Base-by-base conservation (phyloP, 805 yeast species). In the Kuraishia capsulata region DNA sequence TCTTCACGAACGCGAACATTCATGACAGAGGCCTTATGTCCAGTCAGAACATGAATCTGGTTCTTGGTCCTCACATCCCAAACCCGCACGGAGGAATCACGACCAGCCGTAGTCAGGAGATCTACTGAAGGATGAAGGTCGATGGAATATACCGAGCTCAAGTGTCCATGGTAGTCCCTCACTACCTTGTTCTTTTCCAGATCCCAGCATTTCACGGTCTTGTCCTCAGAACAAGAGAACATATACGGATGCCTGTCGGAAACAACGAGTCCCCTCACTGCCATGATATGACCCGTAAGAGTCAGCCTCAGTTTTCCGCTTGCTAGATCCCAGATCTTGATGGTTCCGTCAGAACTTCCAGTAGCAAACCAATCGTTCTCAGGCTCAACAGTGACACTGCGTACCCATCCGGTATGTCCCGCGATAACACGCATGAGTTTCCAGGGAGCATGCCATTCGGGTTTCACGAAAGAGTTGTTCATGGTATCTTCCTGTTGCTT, bases 141-240 rank as follows among this genome's bases (percentile, higher is more conserved):
- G 32, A 89, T 67, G 0, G 94, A 69, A 51, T 86, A 87, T 2
- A 92, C 85, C 3, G 95, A 94, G 23, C 95, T 85, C 20, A 86
- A 66, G 61, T 92, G 98, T 3, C 98, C 99, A 60, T 89, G 94
- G 57, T 86, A 92, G 49, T 88, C 87, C 40, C 97, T 65, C 3
- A 88, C 73, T 2, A 85, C 76, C 47, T 76, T 76, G 49, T 89
- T 86, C 51, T 78, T 74, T 56, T 90, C 97, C 47, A 92, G 67
- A 63, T 92, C 99, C 97, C 97, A 92, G 58, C 97, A 89, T 53
- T 86, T 77, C 8, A 88, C 86, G 20, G 88, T 70, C 56, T 89
- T 89, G 56, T 92, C 99, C 53, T 92, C 97, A 33, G 96, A 83
- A 19, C 92, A 89, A 11, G 90, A 76, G 55, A 89, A 92, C 65